Percentiles rank a stretch among this genome's conserved stretches.
These are phyloP conservation scores for Pelargonium myrrhifolium DNA, from an alignment of 441 rosid species.

Conservation along the genomic window DNA sequence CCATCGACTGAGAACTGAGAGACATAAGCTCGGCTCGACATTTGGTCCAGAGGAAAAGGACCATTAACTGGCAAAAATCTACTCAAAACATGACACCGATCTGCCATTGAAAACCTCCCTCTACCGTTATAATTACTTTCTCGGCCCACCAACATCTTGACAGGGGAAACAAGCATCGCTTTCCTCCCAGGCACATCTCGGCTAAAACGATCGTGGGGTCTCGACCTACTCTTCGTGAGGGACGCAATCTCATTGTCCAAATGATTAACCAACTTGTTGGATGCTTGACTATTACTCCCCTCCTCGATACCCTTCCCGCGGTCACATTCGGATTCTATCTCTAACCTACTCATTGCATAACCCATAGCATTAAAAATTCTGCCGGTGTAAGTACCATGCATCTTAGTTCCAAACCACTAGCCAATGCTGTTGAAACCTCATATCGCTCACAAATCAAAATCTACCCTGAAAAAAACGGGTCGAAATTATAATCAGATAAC, in stretches of 20 bases:
- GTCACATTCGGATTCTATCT: neutral
- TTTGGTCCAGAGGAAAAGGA: constrained; percentile 47
- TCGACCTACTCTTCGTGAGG: constrained; percentile 45
- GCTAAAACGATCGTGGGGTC: constrained; percentile 39
- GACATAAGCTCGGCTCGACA: constrained; percentile 51
- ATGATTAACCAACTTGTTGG: constrained; percentile 20
- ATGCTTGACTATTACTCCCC: constrained; percentile 8
- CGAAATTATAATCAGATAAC: neutral
- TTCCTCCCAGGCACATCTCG: constrained; percentile 31
- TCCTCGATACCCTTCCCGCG: neutral
- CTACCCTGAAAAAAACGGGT: neutral
- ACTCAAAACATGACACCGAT: constrained; percentile 59
- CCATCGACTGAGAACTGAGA: constrained; percentile 76
- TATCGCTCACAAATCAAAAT: neutral
- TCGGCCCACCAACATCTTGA: constrained; percentile 66
- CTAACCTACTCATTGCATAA: neutral
- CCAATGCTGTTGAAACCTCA: neutral
- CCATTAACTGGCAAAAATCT: constrained; percentile 55
- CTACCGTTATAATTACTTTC: constrained; percentile 62
- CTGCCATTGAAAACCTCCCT: constrained; percentile 62
- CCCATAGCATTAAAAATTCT: neutral
- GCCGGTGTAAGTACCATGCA: neutral
- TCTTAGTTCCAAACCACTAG: neutral
- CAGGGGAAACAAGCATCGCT: constrained; percentile 48
- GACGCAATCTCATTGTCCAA: constrained; percentile 52